phyloP scores from a whole-genome alignment of 805 yeast species.

The Metschnikowia dekortorum region DNA sequence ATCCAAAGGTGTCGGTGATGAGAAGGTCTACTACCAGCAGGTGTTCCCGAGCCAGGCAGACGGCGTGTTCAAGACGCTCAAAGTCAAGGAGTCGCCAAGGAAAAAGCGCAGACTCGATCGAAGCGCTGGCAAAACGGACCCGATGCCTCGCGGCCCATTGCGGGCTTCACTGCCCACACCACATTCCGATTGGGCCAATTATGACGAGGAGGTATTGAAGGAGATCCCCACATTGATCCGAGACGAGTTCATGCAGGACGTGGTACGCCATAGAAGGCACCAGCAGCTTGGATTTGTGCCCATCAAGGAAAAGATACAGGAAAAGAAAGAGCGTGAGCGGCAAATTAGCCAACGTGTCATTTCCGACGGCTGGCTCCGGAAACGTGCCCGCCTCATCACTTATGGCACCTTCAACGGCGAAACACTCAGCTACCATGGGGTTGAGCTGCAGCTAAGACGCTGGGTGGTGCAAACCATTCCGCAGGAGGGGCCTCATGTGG shows the following conservation, averaged over 20 bases:
- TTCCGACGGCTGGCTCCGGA: conserved; percentile 11
- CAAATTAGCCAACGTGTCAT: conserved; percentile 5
- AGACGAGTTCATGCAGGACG: conserved; percentile 33
- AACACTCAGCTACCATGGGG: conserved; percentile 3
- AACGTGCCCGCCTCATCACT: conserved; percentile 3
- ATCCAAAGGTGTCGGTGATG: not conserved
- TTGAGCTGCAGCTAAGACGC: conserved; percentile 7
- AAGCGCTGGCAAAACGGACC: not conserved
- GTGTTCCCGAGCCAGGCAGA: conserved; percentile 31
- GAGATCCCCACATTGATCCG: conserved; percentile 37
- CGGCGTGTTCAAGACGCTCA: conserved; percentile 25
- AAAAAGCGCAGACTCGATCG: conserved; percentile 9
- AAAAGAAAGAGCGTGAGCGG: conserved; percentile 4
- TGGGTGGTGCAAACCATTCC: conserved; percentile 13
- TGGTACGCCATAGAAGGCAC: conserved; percentile 26
- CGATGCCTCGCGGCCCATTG: too few species aligned
- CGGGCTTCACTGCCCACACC: conserved; percentile 2
- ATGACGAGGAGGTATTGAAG: conserved; percentile 33
- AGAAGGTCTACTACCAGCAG: conserved; percentile 34
- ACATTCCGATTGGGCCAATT: conserved; percentile 24
- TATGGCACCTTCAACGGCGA: conserved; percentile 2
- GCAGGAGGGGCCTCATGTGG: conserved; percentile 15
- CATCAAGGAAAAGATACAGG: conserved; percentile 24
- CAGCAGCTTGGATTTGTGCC: conserved; percentile 23
- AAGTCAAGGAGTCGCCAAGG: conserved; percentile 31